Conservation (phyloP, 768 basidiomycete genomes). For the Pleurotus cornucopiae region DNA sequence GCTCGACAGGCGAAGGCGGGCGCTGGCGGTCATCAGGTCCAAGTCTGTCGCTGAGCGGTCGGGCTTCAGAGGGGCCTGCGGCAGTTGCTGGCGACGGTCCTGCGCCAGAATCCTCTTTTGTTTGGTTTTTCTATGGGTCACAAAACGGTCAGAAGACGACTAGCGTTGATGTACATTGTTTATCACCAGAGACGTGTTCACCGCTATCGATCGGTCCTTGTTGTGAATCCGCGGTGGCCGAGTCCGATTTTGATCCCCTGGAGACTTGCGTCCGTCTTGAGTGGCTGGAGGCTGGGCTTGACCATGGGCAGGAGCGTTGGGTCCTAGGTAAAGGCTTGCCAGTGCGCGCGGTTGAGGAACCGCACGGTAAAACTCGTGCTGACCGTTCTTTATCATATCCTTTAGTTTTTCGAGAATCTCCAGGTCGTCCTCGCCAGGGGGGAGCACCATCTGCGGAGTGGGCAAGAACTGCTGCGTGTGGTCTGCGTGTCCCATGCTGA, state of each 20-base stretch:
- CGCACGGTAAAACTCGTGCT: constrained; percentile 69
- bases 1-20: constrained; percentile 19
- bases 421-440: constrained; percentile 62
- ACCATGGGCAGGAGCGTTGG: constrained; percentile 22
- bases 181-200: background rate
- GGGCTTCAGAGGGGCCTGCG: background rate
- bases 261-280: constrained; percentile 20
- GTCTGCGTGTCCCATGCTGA: constrained; percentile 22
- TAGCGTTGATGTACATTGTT: background rate
- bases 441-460: constrained; percentile 23
- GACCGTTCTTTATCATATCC: constrained; percentile 61
- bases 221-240: constrained; percentile 21
- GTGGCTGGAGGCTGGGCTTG: constrained; percentile 11
- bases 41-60: constrained; percentile 2
- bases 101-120: background rate
- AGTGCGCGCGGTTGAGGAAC: constrained; percentile 62
- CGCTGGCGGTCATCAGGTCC: constrained; percentile 24
- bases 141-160: background rate
- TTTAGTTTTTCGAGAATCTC: constrained; percentile 76
- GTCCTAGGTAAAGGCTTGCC: constrained; percentile 60
- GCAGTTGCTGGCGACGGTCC: constrained; percentile 6
- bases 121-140: background rate
- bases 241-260: constrained; percentile 17
- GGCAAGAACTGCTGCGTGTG: constrained; percentile 21
- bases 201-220: constrained; percentile 18